Evolutionary conservation across 148 eudicot species (phyloP).

Genomic region (Spergularia marina): DNA sequence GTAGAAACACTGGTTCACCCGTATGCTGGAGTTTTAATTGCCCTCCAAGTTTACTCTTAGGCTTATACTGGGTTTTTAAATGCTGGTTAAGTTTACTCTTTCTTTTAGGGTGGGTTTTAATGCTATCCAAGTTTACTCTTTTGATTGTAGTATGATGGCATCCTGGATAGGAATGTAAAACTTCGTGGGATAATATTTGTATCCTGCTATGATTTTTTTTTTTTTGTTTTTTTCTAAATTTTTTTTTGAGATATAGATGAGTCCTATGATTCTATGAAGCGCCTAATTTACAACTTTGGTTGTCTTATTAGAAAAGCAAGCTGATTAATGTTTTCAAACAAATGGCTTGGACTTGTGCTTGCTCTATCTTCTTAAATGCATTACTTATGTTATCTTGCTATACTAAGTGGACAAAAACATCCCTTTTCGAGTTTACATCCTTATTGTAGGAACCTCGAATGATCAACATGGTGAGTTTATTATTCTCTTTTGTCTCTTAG

Average conservation of each 20-base stretch:
- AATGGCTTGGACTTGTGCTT: background rate
- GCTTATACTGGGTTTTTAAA: no score
- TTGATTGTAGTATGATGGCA: background rate
- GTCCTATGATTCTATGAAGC: no score
- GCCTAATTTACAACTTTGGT: background rate
- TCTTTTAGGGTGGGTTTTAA: background rate
- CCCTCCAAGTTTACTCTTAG: no score
- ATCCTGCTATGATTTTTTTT: background rate
- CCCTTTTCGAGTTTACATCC: background rate
- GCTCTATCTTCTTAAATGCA: background rate
- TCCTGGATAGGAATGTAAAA: background rate
- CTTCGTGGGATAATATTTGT: background rate
- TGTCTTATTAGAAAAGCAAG: background rate
- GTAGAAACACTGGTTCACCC: no score
- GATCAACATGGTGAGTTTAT: background rate
- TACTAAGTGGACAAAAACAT: background rate
- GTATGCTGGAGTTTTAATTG: no score
- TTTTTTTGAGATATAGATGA: background rate
- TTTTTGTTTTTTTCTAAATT: background rate
- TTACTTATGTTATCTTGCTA: background rate
- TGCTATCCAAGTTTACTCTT: background rate
- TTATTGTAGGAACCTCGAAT: background rate
- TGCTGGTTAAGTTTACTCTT: no score
- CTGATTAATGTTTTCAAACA: background rate
- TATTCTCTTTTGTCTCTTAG: slow-evolving; percentile 31